Evolutionary conservation across 306 rosid species (phyloP).

Genomic region (Castanea sativa): DNA sequence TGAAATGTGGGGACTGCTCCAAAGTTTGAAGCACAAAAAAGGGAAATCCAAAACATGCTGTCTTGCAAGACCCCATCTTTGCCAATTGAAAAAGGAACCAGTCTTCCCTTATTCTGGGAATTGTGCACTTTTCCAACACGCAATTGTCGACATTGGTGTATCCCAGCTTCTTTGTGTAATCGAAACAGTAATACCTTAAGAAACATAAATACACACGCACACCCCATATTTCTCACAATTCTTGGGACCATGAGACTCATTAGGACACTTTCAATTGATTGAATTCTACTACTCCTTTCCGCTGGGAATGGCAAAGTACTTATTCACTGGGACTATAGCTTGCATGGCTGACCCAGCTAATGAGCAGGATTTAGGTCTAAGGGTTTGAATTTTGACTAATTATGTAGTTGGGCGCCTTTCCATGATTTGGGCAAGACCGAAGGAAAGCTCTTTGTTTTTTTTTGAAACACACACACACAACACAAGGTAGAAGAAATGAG

Average conservation of each 20-base stretch:
- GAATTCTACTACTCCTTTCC: background rate
- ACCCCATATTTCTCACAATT: background rate
- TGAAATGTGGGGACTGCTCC: conserved; percentile 20
- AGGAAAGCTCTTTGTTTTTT: too few species aligned
- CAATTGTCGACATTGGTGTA: conserved; percentile 40
- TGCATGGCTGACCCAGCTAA: conserved; percentile 16
- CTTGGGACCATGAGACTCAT: background rate
- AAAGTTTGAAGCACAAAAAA: conserved; percentile 18
- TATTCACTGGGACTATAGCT: background rate
- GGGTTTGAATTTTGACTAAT: conserved; percentile 34
- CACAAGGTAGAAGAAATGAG: too few species aligned
- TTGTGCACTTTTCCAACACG: conserved; percentile 31
- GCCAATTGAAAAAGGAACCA: conserved; percentile 22
- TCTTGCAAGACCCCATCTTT: conserved; percentile 18
- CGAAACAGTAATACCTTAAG: background rate
- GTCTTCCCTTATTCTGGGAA: conserved; percentile 57
- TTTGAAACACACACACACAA: too few species aligned
- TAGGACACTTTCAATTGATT: background rate
- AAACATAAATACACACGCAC: background rate
- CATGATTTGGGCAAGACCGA: conserved; percentile 5
- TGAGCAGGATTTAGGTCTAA: background rate
- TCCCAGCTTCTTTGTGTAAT: conserved; percentile 25
- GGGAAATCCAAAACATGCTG: conserved; percentile 15
- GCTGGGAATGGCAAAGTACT: background rate
- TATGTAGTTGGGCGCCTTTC: conserved; percentile 23